A percentile compares a stretch with the other conserved stretches of the same genome.
phyloP scores from a whole-genome alignment of 139 green algal genomes.

The Asterochloris sp. region DNA sequence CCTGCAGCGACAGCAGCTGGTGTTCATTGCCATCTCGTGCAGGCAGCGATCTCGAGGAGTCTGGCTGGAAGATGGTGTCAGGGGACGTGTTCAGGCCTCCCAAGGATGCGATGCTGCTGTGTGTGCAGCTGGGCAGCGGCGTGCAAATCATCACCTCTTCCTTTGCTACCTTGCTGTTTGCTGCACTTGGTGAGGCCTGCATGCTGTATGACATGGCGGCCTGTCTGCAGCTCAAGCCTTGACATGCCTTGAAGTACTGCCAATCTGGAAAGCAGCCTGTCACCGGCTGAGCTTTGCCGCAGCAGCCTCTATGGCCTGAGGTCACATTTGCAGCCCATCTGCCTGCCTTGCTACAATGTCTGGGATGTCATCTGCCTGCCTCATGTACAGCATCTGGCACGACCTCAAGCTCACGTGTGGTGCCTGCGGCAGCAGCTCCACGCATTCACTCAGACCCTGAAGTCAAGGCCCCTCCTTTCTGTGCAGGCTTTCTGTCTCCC shows the following conservation, averaged over 20 bases:
- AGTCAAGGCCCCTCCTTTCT: conserved; percentile 5
- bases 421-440: neutral
- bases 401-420: neutral
- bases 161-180: conserved; percentile 84
- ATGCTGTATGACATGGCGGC: too few species aligned
- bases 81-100: conserved; percentile 93
- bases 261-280: neutral
- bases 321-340: too few species aligned
- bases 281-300: neutral
- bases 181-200: conserved; percentile 68
- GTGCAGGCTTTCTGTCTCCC: conserved; percentile 86
- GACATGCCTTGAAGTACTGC: neutral
- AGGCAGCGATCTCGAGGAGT: conserved; percentile 73
- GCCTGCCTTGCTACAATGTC: too few species aligned
- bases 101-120: conserved; percentile 49
- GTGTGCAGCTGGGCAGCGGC: conserved; percentile 80
- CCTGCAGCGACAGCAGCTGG: neutral
- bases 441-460: neutral
- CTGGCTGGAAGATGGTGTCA: conserved; percentile 95
- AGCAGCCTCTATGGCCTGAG: too few species aligned
- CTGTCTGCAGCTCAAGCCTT: too few species aligned
- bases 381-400: too few species aligned
- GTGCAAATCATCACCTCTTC: conserved; percentile 81
- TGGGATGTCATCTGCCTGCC: too few species aligned
- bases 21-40: neutral